Conservation (phyloP, 345 rosid species). For the Brassica rapa region DNA sequence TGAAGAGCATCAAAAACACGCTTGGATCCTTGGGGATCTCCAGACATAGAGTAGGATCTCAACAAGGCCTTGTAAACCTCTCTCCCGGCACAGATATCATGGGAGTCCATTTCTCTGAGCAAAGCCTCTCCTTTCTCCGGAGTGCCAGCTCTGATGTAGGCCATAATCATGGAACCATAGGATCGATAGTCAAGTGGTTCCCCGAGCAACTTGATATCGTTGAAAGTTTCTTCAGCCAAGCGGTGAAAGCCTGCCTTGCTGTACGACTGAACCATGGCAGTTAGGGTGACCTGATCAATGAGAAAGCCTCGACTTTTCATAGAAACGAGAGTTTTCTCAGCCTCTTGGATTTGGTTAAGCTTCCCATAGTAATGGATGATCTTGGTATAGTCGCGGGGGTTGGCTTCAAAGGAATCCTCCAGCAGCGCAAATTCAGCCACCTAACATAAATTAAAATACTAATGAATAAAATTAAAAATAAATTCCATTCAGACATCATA, state of each 20-base stretch:
- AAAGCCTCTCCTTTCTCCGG: slow-evolving; percentile 60
- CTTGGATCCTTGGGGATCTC: slow-evolving; percentile 60
- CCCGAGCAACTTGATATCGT: slow-evolving; percentile 68
- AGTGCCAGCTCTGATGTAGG: slow-evolving; percentile 72
- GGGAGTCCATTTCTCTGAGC: slow-evolving; percentile 60
- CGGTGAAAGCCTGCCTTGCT: slow-evolving; percentile 75
- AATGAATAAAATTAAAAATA: no score
- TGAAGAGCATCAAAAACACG: slow-evolving; percentile 59
- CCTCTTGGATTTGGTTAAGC: slow-evolving; percentile 57
- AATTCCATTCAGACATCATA: background rate
- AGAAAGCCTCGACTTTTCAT: slow-evolving; percentile 59
- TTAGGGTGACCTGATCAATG: slow-evolving; percentile 70
- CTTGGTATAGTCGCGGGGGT: slow-evolving; percentile 10
- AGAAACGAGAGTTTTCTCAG: slow-evolving; percentile 52
- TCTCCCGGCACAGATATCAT: slow-evolving; percentile 55
- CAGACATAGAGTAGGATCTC: slow-evolving; percentile 52
- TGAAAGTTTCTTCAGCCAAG: slow-evolving; percentile 64
- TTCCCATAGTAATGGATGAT: slow-evolving; percentile 67
- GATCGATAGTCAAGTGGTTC: slow-evolving; percentile 65
- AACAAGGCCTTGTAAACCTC: slow-evolving; percentile 91
- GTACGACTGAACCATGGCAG: slow-evolving; percentile 50
- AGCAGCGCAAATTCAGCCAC: slow-evolving; percentile 63
- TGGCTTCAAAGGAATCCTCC: slow-evolving; percentile 72
- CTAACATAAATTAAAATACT: slow-evolving; percentile 32
- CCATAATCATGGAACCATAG: slow-evolving; percentile 83